phyloP scores from a whole-genome alignment of 495 filamentous ascomycete species.

The Hypoxylon intermedium region DNA sequence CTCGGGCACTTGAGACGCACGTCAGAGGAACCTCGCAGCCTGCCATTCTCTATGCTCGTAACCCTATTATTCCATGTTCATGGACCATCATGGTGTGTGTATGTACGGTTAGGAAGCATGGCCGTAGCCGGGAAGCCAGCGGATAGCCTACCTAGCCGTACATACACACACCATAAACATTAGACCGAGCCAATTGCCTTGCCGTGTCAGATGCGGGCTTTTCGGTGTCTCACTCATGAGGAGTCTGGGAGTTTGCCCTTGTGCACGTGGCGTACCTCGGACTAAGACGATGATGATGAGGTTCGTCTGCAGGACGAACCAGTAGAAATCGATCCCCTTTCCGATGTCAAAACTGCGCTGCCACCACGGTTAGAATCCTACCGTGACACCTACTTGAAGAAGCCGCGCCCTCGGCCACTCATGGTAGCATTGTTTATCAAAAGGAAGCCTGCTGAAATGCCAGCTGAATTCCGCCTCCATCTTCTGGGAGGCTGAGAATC shows the following conservation, averaged over 20 bases:
- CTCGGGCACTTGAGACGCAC: not conserved
- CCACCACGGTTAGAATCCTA: not conserved
- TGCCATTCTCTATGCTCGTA: not conserved
- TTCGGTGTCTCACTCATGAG: not conserved
- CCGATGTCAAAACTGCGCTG: not conserved
- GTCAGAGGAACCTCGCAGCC: not conserved
- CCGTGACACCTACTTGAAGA: conserved; percentile 17
- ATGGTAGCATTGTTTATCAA: not conserved
- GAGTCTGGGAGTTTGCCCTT: not conserved
- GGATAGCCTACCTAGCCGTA: not conserved
- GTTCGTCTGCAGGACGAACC: not conserved
- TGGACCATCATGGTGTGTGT: not conserved
- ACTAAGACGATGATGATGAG: not conserved
- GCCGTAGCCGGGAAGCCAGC: not conserved
- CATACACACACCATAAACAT: not conserved
- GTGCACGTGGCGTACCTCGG: not conserved
- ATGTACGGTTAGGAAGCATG: too few species aligned
- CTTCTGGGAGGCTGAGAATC: not conserved
- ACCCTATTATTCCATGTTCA: not conserved
- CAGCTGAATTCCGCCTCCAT: not conserved
- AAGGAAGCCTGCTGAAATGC: not conserved
- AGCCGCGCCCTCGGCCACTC: not conserved
- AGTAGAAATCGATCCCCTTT: not conserved
- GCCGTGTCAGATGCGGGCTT: not conserved
- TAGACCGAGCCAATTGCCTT: not conserved